These are phyloP conservation scores for Opeltia flavorubescens DNA, from an alignment of 495 filamentous ascomycete species.

Conservation along the genomic window DNA sequence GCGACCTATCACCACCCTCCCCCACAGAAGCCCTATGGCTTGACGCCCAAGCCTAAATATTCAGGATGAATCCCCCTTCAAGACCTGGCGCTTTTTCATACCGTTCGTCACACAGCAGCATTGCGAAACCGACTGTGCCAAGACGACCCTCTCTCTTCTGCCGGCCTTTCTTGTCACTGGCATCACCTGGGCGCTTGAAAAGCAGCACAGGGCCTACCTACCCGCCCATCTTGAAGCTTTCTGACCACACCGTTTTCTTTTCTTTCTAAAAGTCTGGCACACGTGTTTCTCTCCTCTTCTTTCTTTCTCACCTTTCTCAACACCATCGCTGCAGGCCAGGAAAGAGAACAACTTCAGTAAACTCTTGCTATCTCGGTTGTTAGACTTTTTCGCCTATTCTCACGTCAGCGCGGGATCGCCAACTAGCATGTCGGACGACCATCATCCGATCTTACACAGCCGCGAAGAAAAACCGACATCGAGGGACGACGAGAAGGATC, in stretches of 20 bases:
- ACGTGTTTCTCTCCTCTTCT: neutral
- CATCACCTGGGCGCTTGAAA: slow-evolving; percentile 5
- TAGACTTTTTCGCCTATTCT: slow-evolving; percentile 1
- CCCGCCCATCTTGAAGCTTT: neutral
- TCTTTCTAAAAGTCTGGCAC: neutral
- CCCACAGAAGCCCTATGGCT: slow-evolving; percentile 1
- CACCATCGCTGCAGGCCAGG: neutral
- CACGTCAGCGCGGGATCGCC: slow-evolving; percentile 6
- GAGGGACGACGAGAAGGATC: slow-evolving; percentile 11
- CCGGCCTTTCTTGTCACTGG: neutral
- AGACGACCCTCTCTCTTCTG: neutral
- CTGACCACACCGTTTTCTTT: neutral
- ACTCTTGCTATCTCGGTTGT: neutral
- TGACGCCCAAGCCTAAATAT: slow-evolving; percentile 6
- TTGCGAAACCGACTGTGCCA: neutral
- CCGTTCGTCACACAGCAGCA: neutral
- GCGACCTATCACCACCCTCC: slow-evolving; percentile 7
- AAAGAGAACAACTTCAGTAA: neutral
- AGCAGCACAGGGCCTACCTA: neutral
- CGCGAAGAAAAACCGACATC: neutral
- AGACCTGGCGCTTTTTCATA: neutral
- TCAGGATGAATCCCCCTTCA: neutral
- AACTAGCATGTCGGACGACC: slow-evolving; percentile 15
- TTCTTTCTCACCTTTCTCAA: neutral
- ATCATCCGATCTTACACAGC: slow-evolving; percentile 7